Evolutionary conservation across 1,284 basidiomycete genomes (phyloP).

Genomic region (Cryptococcus sp.): DNA sequence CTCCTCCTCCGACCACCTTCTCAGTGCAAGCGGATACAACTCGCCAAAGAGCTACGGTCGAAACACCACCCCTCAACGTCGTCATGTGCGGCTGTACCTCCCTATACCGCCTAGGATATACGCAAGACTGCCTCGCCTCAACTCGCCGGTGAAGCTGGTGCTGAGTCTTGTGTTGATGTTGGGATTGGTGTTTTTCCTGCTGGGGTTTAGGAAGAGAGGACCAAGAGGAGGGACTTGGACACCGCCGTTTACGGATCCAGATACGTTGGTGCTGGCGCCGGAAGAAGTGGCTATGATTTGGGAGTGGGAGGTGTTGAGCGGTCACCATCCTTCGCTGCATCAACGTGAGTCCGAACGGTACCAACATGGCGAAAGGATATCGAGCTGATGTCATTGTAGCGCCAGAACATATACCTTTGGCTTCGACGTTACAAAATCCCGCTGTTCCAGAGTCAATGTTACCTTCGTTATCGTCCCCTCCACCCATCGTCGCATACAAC

Average conservation of each 20-base stretch:
- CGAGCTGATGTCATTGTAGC: slow-evolving; percentile 46
- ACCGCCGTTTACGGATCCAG: slow-evolving; percentile 61
- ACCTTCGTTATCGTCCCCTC: slow-evolving; percentile 29
- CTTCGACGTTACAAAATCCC: slow-evolving; percentile 60
- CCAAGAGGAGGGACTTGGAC: slow-evolving; percentile 57
- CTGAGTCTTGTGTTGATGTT: slow-evolving; percentile 49
- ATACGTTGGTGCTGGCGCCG: slow-evolving; percentile 68
- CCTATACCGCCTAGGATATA: slow-evolving; percentile 59
- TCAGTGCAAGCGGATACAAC: slow-evolving; percentile 13
- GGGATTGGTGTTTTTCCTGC: slow-evolving; percentile 50
- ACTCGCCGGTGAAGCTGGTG: slow-evolving; percentile 55
- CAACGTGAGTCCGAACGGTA: slow-evolving; percentile 55
- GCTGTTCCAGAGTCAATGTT: slow-evolving; percentile 54
- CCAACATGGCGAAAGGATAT: neutral
- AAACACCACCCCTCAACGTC: slow-evolving; percentile 5
- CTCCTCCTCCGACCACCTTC: slow-evolving; percentile 7
- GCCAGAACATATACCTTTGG: slow-evolving; percentile 63
- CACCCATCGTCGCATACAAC: slow-evolving; percentile 30
- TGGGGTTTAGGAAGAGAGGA: slow-evolving; percentile 53
- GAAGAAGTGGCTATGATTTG: slow-evolving; percentile 80
- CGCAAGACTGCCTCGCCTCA: slow-evolving; percentile 48
- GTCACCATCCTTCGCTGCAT: slow-evolving; percentile 78
- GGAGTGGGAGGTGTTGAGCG: slow-evolving; percentile 86
- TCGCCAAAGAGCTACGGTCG: slow-evolving; percentile 13
- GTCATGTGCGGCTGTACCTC: slow-evolving; percentile 45